Percentiles rank a stretch among this genome's conserved stretches.
Evolutionary conservation across 139 green algal genomes (phyloP).

Genomic region (Chlorella ohadii): DNA sequence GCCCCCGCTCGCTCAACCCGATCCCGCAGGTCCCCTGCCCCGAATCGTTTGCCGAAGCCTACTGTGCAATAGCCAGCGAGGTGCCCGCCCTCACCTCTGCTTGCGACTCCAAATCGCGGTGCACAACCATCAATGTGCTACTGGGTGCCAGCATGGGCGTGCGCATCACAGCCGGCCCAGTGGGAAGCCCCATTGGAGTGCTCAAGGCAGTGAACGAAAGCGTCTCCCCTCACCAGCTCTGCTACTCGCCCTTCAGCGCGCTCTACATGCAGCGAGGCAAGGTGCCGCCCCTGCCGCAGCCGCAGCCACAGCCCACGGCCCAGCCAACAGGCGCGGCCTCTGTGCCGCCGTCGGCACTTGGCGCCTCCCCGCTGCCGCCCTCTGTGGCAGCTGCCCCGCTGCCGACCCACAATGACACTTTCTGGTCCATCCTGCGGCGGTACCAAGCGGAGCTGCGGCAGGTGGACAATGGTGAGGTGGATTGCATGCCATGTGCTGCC

Average conservation of each 20-base stretch:
- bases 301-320: no score
- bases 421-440: neutral
- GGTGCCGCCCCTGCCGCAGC: neutral
- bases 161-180: neutral
- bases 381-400: neutral
- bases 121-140: neutral
- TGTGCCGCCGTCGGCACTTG: no score
- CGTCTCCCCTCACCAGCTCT: neutral
- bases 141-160: neutral
- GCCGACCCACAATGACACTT: neutral
- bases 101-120: neutral
- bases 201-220: neutral
- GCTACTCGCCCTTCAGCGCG: neutral
- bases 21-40: neutral
- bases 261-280: neutral
- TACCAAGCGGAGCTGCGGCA: neutral
- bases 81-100: neutral
- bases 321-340: no score
- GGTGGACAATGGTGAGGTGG: neutral
- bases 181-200: neutral
- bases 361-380: no score
- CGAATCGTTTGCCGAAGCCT: neutral
- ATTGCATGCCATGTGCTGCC: no score
- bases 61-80: neutral
- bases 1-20: neutral